Conservation (phyloP, 2,329 filamentous ascomycete genomes). For the Penicillium sp. region DNA sequence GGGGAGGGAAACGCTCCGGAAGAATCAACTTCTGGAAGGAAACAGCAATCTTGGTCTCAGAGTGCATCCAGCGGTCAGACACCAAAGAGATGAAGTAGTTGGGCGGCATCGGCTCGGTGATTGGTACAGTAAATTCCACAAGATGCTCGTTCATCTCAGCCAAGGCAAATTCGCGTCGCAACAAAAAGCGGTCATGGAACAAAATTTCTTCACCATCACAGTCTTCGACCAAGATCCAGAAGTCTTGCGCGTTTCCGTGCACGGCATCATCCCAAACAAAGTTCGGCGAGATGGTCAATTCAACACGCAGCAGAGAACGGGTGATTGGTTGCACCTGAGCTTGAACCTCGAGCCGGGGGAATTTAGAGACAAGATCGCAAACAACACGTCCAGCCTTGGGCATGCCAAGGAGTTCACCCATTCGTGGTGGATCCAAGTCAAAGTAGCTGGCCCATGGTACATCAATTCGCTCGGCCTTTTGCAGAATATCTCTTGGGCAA, state of each 20-base stretch:
- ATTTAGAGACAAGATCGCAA: conserved; percentile 83
- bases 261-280: conserved; percentile 93
- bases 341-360: conserved; percentile 87
- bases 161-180: conserved; percentile 83
- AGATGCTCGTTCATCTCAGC: conserved; percentile 88
- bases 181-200: conserved; percentile 89
- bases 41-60: conserved; percentile 87
- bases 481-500: conserved; percentile 79
- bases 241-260: conserved; percentile 84
- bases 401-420: conserved; percentile 90
- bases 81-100: conserved; percentile 97
- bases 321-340: conserved; percentile 94
- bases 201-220: conserved; percentile 95
- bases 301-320: conserved; percentile 84
- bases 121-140: conserved; percentile 93
- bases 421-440: conserved; percentile 89
- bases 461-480: conserved; percentile 91
- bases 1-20: conserved; percentile 91
- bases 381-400: conserved; percentile 83
- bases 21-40: conserved; percentile 94
- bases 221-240: conserved; percentile 97
- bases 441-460: conserved; percentile 93
- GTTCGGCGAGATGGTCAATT: conserved; percentile 86
- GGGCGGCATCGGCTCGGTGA: conserved; percentile 95
- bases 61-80: conserved; percentile 97